Base-by-base conservation (phyloP, 345 rosid genomes). In the Pistacia atlantica region DNA sequence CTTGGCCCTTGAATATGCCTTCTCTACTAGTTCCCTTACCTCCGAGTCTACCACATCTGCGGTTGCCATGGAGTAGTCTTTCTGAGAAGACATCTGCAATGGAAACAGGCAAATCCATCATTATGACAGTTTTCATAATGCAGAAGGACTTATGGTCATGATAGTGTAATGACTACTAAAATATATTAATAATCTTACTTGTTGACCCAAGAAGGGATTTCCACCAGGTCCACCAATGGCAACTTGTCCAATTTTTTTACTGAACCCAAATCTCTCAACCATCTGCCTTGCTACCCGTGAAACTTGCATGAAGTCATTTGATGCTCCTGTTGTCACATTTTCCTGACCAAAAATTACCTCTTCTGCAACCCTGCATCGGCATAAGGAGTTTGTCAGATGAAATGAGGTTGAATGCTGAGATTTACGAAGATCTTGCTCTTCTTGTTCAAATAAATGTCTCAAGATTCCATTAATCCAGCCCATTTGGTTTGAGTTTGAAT, bases 201-300 rank as follows among this genome's bases (percentile, higher is more conserved):
- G 90, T 77, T 93, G 99, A 55, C 99, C 98, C 81, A 96, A 78
- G 87, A 96, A 96, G 56, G 99, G 99, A 67, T 96, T 92, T 80
- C 99, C 99, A 71, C 99, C 99, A 48, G 91, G 83, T 72, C 97
- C 97, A 11, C 98, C 98, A 58, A 96, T 90, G 16, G 98, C 99
- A 68, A 96, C 84, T 82, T 96, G 98, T 49, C 99, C 99, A 54
- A 96, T 96, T 88, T 92, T 96, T 82, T 92, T 96, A 89, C 98
- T 93, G 89, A 96, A 92, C 9, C 98, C 98, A 59, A 92, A 93
- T 77, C 99, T 91, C 88, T 96, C 98, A 13, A 96, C 93, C 99
- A 96, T 96, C 84, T 96, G 99, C 77, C 99, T 89, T n/a, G 99
- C 99, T 69, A 96, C 99, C 42, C 98, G 86, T 20, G 98, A 96